Evolutionary conservation across 2,329 filamentous ascomycete genomes (phyloP), one percentile per base, ranked within the genome.

Genomic region (Xylaria sp.): DNA sequence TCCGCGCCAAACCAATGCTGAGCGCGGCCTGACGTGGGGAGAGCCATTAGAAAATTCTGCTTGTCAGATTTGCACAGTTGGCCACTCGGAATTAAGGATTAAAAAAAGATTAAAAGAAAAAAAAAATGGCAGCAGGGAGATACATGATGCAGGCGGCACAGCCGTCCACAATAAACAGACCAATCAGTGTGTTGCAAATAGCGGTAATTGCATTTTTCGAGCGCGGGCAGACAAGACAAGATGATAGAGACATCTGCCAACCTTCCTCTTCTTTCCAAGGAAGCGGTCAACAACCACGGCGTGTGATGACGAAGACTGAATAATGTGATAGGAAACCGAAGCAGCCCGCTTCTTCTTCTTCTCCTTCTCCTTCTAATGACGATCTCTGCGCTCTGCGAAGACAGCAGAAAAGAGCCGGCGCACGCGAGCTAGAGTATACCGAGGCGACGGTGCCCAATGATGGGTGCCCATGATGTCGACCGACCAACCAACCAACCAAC

Each of bases 111-210:
- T 28, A 28, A 28, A 28, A 28, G 4, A 28, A 28, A n/a, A n/a
- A n/a, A n/a, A n/a, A n/a, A n/a, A n/a, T n/a, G n/a, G 28, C 28
- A 37, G 34, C 41, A n/a, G 41, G 7, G 28, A 46, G 50, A 67
- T 57, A 70, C 57, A 69, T 63, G 46, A 65, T 68, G 61, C 66
- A 65, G 46, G 62, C 25, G 62, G 62, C 23, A 54, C 59, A 65
- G 46, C 62, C 54, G 65, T 65, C 65, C 66, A 63, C 62, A 65
- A 59, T 64, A 51, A 46, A 61, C 48, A 57, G 61, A 60, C 65
- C 62, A 70, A 69, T 60, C 62, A 66, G 51, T 34, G 52, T 41
- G 25, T 18, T 37, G 63, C 67, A 23, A 55, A 37, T 55, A 13
- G 60, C 66, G 61, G 61, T 50, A 46, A 44, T 31, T 44, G 31